Evolutionary conservation across 441 rosid genomes (phyloP), one percentile per base, ranked within the genome.

Genomic region (Mallotus japonicus): DNA sequence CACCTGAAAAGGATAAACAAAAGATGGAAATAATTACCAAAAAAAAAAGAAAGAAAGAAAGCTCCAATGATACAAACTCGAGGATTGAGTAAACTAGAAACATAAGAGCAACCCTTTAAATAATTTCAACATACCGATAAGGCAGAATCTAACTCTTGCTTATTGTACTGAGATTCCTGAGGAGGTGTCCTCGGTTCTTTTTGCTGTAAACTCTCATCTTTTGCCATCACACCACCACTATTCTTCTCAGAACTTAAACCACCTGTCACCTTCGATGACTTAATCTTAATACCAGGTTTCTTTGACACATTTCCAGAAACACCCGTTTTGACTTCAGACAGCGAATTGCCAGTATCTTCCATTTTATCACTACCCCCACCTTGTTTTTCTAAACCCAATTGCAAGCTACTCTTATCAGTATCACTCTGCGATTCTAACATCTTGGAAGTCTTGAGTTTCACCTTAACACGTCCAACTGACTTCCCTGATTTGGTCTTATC

Each of bases 251-350:
- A 63, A 77, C 78, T 76, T 57, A 85, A 82, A 62, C 85, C 84
- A 77, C 81, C 87, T 16, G 81, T 32, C 49, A 63, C 68, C 83
- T 77, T 89, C 0, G 85, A 86, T 0, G 96, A 79, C 83, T 88
- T 95, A 70, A 93, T 93, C 85, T 87, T 95, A 61, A 95, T 93
- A 76, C 89, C 92, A 59, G 90, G 83, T 86, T 85, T 93, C 89
- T 84, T 90, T 3, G 83, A 80, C 58, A 78, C 83, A 81, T 79
- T 85, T 58, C 81, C 84, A 4, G 88, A 62, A 79, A 77, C 80
- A 70, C 80, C 79, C 0, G 81, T 72, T 63, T 85, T 87, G 69
- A 81, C 69, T 79, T 84, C 88, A 28, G 86, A 86, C 19, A 85
- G 71, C 17, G 90, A 88, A 72, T 85, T 86, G 77, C 76, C 84